Evolutionary conservation across 352 stramenopile species (phyloP).

Genomic region (Phytophthora colocasiae): DNA sequence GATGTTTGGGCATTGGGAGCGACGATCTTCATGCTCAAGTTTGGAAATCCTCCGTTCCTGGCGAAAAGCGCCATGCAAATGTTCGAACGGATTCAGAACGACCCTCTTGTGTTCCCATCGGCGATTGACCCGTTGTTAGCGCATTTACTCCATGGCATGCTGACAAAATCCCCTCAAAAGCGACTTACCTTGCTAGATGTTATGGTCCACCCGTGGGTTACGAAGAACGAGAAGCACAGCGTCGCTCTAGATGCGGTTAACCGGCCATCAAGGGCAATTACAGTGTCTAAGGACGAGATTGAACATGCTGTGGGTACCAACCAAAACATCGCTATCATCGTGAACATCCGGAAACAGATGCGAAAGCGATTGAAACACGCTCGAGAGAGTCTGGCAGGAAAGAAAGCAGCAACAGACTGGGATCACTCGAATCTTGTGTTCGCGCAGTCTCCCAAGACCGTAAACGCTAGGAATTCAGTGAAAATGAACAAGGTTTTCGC

Average conservation of each 20-base stretch:
- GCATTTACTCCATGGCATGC: slow-evolving; percentile 69
- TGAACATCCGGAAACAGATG: slow-evolving; percentile 80
- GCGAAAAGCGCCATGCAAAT: slow-evolving; percentile 89
- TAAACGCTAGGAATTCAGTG: slow-evolving; percentile 9
- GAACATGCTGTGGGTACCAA: slow-evolving; percentile 68
- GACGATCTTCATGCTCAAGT: slow-evolving; percentile 91
- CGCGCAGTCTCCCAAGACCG: slow-evolving; percentile 22
- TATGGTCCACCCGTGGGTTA: slow-evolving; percentile 84
- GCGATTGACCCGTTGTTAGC: slow-evolving; percentile 61
- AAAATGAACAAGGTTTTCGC: slow-evolving; percentile 49
- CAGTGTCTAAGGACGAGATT: slow-evolving; percentile 82
- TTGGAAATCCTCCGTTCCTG: slow-evolving; percentile 90
- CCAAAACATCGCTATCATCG: slow-evolving; percentile 62
- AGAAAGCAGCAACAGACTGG: slow-evolving; percentile 17
- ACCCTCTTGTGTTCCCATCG: slow-evolving; percentile 68
- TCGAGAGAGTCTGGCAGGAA: slow-evolving; percentile 34
- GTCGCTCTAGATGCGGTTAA: slow-evolving; percentile 25
- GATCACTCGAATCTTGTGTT: slow-evolving; percentile 15
- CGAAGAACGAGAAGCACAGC: slow-evolving; percentile 61
- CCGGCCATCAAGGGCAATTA: slow-evolving; percentile 50
- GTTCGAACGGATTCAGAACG: slow-evolving; percentile 90
- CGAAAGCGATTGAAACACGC: slow-evolving; percentile 62
- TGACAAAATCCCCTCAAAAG: slow-evolving; percentile 66
- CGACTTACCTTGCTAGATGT: slow-evolving; percentile 69
- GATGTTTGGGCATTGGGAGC: slow-evolving; percentile 93